Conservation (phyloP, 2,329 filamentous ascomycete genomes). For the Colletotrichum caudatum region DNA sequence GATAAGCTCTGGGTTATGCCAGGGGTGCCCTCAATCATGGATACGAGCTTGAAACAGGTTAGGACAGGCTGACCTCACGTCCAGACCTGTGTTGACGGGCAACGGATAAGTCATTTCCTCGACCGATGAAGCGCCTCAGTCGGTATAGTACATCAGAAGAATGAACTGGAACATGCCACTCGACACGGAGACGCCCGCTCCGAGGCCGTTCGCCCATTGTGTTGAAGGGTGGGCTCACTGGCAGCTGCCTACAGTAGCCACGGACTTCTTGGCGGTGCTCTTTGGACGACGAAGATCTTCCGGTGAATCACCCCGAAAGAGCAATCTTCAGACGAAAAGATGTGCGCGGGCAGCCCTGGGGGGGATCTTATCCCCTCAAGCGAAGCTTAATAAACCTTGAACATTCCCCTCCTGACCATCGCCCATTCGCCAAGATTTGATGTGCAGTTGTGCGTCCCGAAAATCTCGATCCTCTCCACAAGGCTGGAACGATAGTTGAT, state of each 20-base stretch:
- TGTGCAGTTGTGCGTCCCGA: not conserved
- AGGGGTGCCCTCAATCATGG: slow-evolving; percentile 6
- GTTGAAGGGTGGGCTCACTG: not conserved
- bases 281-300: slow-evolving; percentile 21
- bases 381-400: not conserved
- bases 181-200: not conserved
- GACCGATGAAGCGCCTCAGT: not conserved
- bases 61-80: not conserved
- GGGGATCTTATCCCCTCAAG: not conserved
- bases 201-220: slow-evolving; percentile 11
- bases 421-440: not conserved
- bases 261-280: slow-evolving; percentile 10
- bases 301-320: not conserved
- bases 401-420: not conserved
- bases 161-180: not conserved
- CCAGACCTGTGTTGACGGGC: not conserved
- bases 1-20: slow-evolving; percentile 16
- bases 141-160: not conserved
- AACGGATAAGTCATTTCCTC: not conserved
- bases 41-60: slow-evolving; percentile 1
- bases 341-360: not conserved
- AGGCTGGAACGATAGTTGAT: slow-evolving; percentile 20
- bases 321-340: slow-evolving; percentile 17
- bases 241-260: slow-evolving; percentile 18
- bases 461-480: slow-evolving; percentile 18